Conservation (phyloP, 2,329 filamentous ascomycete genomes). For the Arthrobotrys sphaeroides region DNA sequence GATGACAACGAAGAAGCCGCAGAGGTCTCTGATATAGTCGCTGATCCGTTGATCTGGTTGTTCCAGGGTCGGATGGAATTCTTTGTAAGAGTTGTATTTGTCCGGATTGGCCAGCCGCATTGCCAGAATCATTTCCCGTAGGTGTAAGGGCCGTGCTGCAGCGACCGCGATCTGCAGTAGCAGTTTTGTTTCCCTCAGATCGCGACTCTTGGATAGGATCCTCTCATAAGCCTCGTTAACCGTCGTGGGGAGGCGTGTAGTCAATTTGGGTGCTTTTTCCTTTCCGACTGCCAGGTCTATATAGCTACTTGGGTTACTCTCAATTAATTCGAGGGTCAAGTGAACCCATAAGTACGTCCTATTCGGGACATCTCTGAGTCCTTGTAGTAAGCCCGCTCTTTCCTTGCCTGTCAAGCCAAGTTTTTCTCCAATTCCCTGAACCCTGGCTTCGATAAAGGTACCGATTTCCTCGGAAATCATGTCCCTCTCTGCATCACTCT, state of each 20-base stretch:
- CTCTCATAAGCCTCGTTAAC: constrained; percentile 26
- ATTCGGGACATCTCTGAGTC: background rate
- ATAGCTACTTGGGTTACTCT: background rate
- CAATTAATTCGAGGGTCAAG: constrained; percentile 3
- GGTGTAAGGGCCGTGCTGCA: constrained; percentile 6
- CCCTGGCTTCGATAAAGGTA: constrained; percentile 52
- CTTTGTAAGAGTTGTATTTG: background rate
- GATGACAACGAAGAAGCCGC: constrained; percentile 44
- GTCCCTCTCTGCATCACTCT: constrained; percentile 52
- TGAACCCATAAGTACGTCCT: constrained; percentile 31
- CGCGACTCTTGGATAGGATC: constrained; percentile 9
- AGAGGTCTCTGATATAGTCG: constrained; percentile 22
- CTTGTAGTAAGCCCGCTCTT: background rate
- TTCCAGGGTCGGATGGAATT: background rate
- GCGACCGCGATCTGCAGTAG: constrained; percentile 23
- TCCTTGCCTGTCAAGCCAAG: background rate
- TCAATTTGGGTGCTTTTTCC: background rate
- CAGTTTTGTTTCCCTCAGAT: background rate
- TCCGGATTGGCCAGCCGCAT: background rate
- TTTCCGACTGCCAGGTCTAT: background rate
- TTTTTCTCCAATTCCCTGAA: background rate
- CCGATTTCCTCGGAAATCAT: constrained; percentile 56
- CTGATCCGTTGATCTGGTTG: background rate
- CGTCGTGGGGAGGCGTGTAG: constrained; percentile 3
- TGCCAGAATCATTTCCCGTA: constrained; percentile 31